phyloP scores from a whole-genome alignment of 1,139 yeast genomes.

The Taphrina wiesneri region DNA sequence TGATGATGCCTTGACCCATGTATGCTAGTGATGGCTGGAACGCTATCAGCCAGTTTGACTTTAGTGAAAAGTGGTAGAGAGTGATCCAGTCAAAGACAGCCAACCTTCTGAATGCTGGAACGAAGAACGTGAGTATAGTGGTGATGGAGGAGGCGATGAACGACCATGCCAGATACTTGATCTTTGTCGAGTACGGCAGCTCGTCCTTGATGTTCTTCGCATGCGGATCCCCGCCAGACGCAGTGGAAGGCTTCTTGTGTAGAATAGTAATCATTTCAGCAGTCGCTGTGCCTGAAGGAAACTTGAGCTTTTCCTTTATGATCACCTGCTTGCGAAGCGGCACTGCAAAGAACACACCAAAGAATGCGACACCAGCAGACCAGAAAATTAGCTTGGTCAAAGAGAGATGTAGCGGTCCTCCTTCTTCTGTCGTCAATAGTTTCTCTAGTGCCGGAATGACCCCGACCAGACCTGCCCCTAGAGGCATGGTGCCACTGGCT shows the following conservation, averaged over 20 bases:
- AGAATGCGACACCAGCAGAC: conserved; percentile 83
- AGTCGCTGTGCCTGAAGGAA: conserved; percentile 95
- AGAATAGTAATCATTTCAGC: conserved; percentile 88
- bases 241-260: conserved; percentile 56
- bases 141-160: conserved; percentile 70
- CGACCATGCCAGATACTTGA: conserved; percentile 59
- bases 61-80: conserved; percentile 47
- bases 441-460: conserved; percentile 96
- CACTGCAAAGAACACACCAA: conserved; percentile 93
- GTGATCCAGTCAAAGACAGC: conserved; percentile 68
- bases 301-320: conserved; percentile 77
- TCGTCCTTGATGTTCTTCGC: conserved; percentile 30
- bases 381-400: conserved; percentile 64
- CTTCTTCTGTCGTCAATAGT: conserved; percentile 72
- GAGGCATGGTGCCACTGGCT: conserved; percentile 96
- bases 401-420: conserved; percentile 54
- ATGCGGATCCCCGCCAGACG: conserved; percentile 1
- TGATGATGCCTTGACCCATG: conserved; percentile 94
- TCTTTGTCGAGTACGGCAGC: conserved; percentile 49
- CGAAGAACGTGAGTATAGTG: conserved; percentile 68
- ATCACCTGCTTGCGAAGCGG: conserved; percentile 79
- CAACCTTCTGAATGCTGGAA: conserved; percentile 65
- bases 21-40: conserved; percentile 97
- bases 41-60: conserved; percentile 73
- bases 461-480: conserved; percentile 92